Evolutionary conservation across 73 alveolate species (phyloP).

Genomic region (Symbiodinium pilosum): DNA sequence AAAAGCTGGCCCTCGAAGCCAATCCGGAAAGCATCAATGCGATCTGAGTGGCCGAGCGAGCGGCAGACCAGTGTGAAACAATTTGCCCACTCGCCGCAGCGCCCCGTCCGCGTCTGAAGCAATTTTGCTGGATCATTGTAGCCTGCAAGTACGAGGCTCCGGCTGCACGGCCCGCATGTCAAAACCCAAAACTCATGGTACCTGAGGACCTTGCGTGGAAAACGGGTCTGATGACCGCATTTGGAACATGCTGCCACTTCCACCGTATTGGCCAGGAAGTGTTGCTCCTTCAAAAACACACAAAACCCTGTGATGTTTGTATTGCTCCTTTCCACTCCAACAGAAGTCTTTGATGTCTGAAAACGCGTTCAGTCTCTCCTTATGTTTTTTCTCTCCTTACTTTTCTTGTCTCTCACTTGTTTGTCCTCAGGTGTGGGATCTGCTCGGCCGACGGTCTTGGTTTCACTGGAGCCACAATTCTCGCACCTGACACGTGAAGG

Average conservation of each 20-base stretch:
- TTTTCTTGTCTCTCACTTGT: too few species aligned
- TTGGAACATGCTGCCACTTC: conserved; percentile 55
- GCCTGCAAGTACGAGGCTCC: conserved; percentile 51
- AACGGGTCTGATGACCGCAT: conserved; percentile 84
- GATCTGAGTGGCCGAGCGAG: conserved; percentile 95
- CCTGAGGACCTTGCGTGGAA: conserved; percentile 36
- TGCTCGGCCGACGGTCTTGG: conserved; percentile 40
- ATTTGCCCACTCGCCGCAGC: conserved; percentile 99
- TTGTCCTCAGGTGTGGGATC: conserved; percentile 66
- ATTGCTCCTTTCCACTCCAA: not conserved
- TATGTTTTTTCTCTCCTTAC: too few species aligned
- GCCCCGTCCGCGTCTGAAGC: conserved; percentile 97
- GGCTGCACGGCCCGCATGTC: not conserved
- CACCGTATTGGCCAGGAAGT: conserved; percentile 43
- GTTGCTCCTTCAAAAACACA: conserved; percentile 39
- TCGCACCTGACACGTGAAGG: conserved; percentile 43
- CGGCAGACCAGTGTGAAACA: conserved; percentile 97
- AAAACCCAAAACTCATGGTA: not conserved
- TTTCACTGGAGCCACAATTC: conserved; percentile 32
- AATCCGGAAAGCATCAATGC: conserved; percentile 38
- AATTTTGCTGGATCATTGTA: conserved; percentile 97
- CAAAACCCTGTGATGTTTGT: not conserved
- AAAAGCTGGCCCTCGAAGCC: not conserved
- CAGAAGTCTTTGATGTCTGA: too few species aligned
- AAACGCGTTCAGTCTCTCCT: too few species aligned